A percentile compares a stretch with the other conserved stretches of the same genome.
phyloP scores from a whole-genome alignment of 441 rosid genomes.

The Syzygium malaccense region DNA sequence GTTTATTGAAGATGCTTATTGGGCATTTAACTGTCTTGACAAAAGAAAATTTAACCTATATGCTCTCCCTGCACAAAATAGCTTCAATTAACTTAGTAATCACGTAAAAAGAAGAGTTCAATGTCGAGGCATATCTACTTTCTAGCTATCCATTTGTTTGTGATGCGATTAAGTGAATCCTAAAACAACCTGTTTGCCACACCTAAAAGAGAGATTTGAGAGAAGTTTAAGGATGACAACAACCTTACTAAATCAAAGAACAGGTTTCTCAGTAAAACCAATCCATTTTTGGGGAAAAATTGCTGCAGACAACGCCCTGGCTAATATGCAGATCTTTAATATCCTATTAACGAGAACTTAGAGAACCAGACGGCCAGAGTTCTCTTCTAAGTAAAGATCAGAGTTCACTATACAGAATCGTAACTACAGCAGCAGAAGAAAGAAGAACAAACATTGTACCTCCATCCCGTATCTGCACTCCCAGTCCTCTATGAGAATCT shows the following conservation, averaged over 20 bases:
- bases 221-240: not conserved
- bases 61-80: not conserved
- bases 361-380: not conserved
- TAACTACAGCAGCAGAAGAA: not conserved
- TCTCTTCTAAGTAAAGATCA: not conserved
- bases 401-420: not conserved
- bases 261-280: not conserved
- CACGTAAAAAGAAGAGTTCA: not conserved
- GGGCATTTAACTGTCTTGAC: not conserved
- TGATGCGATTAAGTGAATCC: not conserved
- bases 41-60: not conserved
- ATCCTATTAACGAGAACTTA: not conserved
- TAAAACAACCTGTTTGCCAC: not conserved
- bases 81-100: not conserved
- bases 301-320: not conserved
- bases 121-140: not conserved
- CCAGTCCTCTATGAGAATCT: conserved; percentile 86
- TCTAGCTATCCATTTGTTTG: not conserved
- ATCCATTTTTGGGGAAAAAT: not conserved
- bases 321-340: not conserved
- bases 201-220: not conserved
- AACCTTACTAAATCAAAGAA: not conserved
- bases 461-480: conserved; percentile 86
- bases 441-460: conserved; percentile 32
- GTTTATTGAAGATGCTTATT: not conserved